These are phyloP conservation scores for Cladochytrium tenue DNA, from an alignment of 371 early-diverging fungal species.

Conservation along the genomic window DNA sequence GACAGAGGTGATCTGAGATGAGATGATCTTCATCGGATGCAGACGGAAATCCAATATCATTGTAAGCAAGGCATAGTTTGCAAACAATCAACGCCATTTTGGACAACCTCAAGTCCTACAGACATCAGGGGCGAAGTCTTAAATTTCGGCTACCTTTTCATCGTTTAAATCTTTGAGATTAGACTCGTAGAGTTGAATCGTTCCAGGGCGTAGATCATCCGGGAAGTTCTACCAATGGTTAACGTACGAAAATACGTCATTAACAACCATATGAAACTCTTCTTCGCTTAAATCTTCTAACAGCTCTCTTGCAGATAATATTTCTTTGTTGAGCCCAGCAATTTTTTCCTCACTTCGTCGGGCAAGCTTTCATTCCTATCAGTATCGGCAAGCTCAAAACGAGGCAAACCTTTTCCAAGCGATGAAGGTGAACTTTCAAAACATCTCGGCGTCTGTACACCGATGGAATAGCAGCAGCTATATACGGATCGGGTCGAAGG, in stretches of 20 bases:
- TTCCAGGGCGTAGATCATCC: neutral
- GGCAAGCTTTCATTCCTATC: too few species aligned
- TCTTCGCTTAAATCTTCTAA: neutral
- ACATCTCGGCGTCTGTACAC: constrained; percentile 9
- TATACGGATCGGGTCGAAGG: neutral
- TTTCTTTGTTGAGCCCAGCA: too few species aligned
- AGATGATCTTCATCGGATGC: constrained; percentile 1
- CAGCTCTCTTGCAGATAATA: too few species aligned
- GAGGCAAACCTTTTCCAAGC: constrained; percentile 6
- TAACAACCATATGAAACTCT: neutral
- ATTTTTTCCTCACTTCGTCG: too few species aligned
- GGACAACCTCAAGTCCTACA: neutral
- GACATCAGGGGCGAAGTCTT: too few species aligned
- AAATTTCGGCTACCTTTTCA: neutral
- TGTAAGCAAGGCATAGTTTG: neutral
- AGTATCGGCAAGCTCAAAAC: too few species aligned
- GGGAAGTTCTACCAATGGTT: neutral
- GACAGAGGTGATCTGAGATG: neutral
- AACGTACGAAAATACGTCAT: neutral
- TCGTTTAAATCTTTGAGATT: neutral
- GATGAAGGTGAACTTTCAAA: neutral
- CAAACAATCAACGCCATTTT: neutral
- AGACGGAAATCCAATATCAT: neutral
- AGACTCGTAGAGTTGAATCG: neutral
- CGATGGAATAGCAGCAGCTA: neutral